phyloP scores from a whole-genome alignment of 148 eudicot genomes.

The Camellia japonica region DNA sequence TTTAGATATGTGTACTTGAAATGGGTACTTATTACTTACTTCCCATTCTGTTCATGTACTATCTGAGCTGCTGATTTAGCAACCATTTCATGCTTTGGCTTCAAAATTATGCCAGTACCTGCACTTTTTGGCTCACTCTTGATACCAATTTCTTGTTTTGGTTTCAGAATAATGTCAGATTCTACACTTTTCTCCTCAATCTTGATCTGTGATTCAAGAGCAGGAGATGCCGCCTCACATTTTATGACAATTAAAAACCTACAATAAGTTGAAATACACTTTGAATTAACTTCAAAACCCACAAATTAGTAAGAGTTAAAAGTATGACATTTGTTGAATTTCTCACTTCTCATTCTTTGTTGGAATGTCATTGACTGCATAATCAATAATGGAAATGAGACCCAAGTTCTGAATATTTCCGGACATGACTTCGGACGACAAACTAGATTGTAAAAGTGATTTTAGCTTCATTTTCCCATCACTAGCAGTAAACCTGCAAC shows the following conservation, averaged over 20 bases:
- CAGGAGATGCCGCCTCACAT: conserved; percentile 76
- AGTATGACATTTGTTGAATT: neutral
- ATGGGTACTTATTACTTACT: conserved; percentile 42
- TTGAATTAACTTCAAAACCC: neutral
- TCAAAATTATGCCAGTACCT: conserved; percentile 53
- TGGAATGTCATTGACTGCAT: conserved; percentile 78
- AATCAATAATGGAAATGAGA: conserved; percentile 64
- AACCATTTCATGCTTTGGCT: conserved; percentile 67
- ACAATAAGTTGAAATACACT: conserved; percentile 8
- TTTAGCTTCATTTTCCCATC: conserved; percentile 85
- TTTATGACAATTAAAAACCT: conserved; percentile 78
- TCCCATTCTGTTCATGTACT: conserved; percentile 67
- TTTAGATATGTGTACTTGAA: neutral
- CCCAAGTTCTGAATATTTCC: conserved; percentile 87
- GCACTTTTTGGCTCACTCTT: conserved; percentile 31
- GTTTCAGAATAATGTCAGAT: conserved; percentile 28
- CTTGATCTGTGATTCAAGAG: conserved; percentile 68
- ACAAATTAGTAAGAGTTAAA: neutral
- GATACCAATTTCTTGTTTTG: conserved; percentile 37
- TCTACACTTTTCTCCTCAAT: conserved; percentile 41
- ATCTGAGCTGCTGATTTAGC: conserved; percentile 95
- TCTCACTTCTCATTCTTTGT: conserved; percentile 78
- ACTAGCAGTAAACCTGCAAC: conserved; percentile 63
- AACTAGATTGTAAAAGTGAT: conserved; percentile 63
- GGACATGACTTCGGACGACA: conserved; percentile 61